Evolutionary conservation across 2,329 filamentous ascomycete genomes (phyloP), one percentile per base, ranked within the genome.

Genomic region (Tolypocladium tropicale): DNA sequence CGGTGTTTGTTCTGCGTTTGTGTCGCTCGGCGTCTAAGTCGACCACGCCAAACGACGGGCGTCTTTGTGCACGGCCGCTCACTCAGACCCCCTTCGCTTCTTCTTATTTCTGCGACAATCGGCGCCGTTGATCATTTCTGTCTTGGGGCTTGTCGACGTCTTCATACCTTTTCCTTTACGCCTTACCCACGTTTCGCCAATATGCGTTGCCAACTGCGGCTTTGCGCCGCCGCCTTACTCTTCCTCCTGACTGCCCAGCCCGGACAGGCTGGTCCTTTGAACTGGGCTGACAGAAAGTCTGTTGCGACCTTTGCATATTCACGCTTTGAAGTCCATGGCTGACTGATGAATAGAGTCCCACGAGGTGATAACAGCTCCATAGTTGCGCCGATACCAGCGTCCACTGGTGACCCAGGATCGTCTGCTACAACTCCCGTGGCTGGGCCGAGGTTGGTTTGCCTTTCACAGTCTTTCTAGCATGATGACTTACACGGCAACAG

Each of bases 241-340:
- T 43, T 68, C 55, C 61, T 71, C 57, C 57, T 67, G 54, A 56
- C 61, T 62, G 59, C 62, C 23, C 64, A 67, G 58, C 65, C 59
- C 55, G 62, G 62, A 28, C 62, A 68, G 67, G 70, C 70, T 61
- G 70, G 70, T 61, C 72, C 68, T 67, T 61, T 70, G 34, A 63
- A 63, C 54, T 65, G 69, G 67, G 65, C 63, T 60, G 61, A 61
- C 60, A 66, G 60, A 60, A 57, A 66, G 69, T 72, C 59, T 54
- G 67, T 61, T 41, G 34, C 3, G 18, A 51, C 46, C 18, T 11
- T 10, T 5, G n/a, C 10, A n/a, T n/a, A n/a, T 55, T 14, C 52
- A 9, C 9, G 7, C 11, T 25, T 39, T 6, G 12, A 16, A 4
- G 41, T 37, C 12, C 6, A 7, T 33, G 12, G 53, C 60, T 62